These are phyloP conservation scores for Colletotrichum cordylinicola DNA, from an alignment of 2,329 filamentous ascomycete genomes.

Conservation along the genomic window DNA sequence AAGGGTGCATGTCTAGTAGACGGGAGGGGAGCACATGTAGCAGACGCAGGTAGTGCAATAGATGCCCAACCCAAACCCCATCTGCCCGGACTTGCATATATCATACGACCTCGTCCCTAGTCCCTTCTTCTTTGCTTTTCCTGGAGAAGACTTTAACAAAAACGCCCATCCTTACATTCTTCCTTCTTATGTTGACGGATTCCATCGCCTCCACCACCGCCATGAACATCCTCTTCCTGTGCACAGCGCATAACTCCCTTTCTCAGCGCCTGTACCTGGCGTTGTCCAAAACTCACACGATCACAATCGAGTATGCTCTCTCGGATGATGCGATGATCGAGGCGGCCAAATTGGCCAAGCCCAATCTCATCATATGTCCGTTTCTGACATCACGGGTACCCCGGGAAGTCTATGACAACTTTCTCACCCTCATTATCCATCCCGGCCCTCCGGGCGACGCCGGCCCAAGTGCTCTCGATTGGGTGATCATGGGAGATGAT, in stretches of 20 bases:
- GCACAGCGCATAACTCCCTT: conserved; percentile 49
- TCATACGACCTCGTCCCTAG: not conserved
- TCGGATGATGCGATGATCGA: conserved; percentile 39
- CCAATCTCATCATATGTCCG: conserved; percentile 46
- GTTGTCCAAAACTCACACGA: conserved; percentile 37
- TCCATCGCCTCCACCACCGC: conserved; percentile 21
- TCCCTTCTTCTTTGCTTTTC: not conserved
- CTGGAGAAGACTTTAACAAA: not conserved
- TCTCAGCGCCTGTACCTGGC: conserved; percentile 44
- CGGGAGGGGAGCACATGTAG: not conserved
- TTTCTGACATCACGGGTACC: conserved; percentile 45
- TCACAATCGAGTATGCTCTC: conserved; percentile 45
- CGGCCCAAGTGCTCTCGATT: conserved; percentile 46
- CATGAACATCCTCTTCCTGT: conserved; percentile 49
- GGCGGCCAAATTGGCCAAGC: conserved; percentile 39
- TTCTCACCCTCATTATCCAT: conserved; percentile 44
- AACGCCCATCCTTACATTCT: not conserved
- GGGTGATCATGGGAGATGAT: conserved; percentile 47
- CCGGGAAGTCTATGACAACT: conserved; percentile 38
- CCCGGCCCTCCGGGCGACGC: conserved; percentile 47
- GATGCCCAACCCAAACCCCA: not conserved
- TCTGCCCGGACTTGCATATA: conserved; percentile 4
- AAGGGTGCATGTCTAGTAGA: not conserved
- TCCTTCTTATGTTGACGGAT: not conserved
- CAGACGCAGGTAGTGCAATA: not conserved